Conservation (phyloP, 257 asterid species). For the Thymus quinquecostatus region DNA sequence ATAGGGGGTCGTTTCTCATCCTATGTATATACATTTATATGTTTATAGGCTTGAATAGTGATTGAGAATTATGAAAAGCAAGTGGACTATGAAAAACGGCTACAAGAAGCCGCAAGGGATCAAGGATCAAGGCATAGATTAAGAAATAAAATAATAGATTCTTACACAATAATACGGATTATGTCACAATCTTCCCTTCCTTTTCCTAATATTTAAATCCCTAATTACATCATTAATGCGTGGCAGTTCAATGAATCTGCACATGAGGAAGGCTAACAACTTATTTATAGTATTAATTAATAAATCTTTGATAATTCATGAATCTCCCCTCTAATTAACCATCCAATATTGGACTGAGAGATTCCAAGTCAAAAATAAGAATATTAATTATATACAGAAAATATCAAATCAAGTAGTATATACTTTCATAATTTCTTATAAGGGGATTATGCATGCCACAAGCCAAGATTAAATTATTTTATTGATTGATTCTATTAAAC, state of each 20-base stretch:
- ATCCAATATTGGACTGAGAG: not conserved
- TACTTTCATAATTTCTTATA: too few species aligned
- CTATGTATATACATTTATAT: too few species aligned
- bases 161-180: not conserved
- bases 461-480: too few species aligned
- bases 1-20: too few species aligned
- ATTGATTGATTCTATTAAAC: too few species aligned
- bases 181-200: not conserved
- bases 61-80: not conserved
- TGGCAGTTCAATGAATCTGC: slow-evolving; percentile 26
- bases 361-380: slow-evolving; percentile 10
- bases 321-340: not conserved
- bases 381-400: not conserved
- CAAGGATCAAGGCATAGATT: not conserved
- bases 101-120: slow-evolving; percentile 2
- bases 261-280: not conserved
- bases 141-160: not conserved
- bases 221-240: not conserved
- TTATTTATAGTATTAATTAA: not conserved
- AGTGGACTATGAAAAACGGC: not conserved
- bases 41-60: too few species aligned
- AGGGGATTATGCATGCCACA: too few species aligned
- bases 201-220: not conserved
- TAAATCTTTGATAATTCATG: not conserved
- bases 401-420: too few species aligned